A percentile compares a stretch with the other conserved stretches of the same genome.
Evolutionary conservation across 257 asterid genomes (phyloP).

Genomic region (Gentiana macrophylla): DNA sequence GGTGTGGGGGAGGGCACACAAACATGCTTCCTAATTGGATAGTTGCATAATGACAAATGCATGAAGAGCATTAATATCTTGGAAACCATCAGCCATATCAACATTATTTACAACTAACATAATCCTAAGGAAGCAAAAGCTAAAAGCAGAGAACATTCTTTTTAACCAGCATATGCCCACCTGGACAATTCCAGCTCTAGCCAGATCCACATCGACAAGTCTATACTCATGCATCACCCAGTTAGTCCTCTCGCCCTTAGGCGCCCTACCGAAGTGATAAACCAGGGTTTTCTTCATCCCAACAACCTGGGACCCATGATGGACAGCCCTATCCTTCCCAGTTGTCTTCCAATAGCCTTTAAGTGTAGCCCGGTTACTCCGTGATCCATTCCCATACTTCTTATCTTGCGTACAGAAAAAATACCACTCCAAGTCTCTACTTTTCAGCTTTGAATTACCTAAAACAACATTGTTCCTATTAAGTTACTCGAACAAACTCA

Average conservation of each 20-base stretch:
- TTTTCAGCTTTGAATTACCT: constrained; percentile 63
- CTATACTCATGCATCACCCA: constrained; percentile 98
- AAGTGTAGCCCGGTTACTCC: constrained; percentile 80
- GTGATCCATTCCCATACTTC: constrained; percentile 83
- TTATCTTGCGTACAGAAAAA: constrained; percentile 75
- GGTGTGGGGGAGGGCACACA: too few relatives aligned
- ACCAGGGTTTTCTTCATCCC: constrained; percentile 96
- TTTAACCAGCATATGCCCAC: constrained; percentile 25
- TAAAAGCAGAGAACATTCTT: constrained; percentile 2
- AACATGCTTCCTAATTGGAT: neutral
- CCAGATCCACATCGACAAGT: constrained; percentile 57
- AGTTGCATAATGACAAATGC: neutral
- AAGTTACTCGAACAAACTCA: too few relatives aligned
- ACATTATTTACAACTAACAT: neutral
- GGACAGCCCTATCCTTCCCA: constrained; percentile 80
- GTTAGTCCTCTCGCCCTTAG: constrained; percentile 73
- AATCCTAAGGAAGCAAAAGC: neutral
- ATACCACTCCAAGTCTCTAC: constrained; percentile 86
- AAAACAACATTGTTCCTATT: constrained; percentile 2
- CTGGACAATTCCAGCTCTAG: constrained; percentile 65
- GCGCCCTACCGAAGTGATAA: constrained; percentile 83
- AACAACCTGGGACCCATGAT: constrained; percentile 49
- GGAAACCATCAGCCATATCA: too few relatives aligned
- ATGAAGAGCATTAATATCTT: neutral
- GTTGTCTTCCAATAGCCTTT: constrained; percentile 93